These are phyloP conservation scores for Pichia occidentalis DNA, from an alignment of 805 yeast genomes.

Conservation along the genomic window DNA sequence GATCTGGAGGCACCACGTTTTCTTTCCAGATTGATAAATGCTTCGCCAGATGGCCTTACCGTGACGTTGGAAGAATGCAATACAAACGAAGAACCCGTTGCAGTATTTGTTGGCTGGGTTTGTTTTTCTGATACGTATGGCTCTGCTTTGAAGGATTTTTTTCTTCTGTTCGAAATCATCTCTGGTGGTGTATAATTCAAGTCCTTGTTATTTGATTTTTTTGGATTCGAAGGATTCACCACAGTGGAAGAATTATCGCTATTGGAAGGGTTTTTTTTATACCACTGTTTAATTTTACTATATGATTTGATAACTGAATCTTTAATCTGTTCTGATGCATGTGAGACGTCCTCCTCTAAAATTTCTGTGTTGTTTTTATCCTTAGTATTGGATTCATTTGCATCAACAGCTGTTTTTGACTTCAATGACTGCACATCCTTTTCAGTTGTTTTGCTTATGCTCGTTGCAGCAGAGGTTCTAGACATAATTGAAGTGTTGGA, in stretches of 20 bases:
- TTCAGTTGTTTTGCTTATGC: slow-evolving; percentile 3
- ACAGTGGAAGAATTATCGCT: neutral
- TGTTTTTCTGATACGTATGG: neutral
- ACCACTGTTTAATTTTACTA: slow-evolving; percentile 65
- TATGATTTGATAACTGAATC: slow-evolving; percentile 38
- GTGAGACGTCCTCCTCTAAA: neutral
- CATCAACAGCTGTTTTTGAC: neutral
- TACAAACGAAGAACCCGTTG: slow-evolving; percentile 4
- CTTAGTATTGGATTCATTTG: neutral
- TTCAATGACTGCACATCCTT: too few species aligned
- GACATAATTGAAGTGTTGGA: slow-evolving; percentile 7
- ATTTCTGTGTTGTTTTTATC: neutral
- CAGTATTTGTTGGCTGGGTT: neutral
- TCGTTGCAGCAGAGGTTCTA: slow-evolving; percentile 9
- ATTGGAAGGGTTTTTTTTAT: slow-evolving; percentile 38
- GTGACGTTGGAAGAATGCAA: slow-evolving; percentile 1
- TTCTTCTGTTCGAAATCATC: slow-evolving; percentile 57
- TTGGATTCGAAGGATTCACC: neutral
- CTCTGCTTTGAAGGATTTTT: slow-evolving; percentile 6
- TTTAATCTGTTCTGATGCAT: slow-evolving; percentile 10
- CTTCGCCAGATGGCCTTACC: slow-evolving; percentile 7
- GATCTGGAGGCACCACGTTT: slow-evolving; percentile 8
- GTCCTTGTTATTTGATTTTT: slow-evolving; percentile 7
- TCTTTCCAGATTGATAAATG: slow-evolving; percentile 8
- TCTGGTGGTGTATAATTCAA: slow-evolving; percentile 42